A percentile compares a stretch with the other conserved stretches of the same genome.
phyloP scores from a whole-genome alignment of 1,284 basidiomycete genomes.

The Microbotryum silenes-acaulis region DNA sequence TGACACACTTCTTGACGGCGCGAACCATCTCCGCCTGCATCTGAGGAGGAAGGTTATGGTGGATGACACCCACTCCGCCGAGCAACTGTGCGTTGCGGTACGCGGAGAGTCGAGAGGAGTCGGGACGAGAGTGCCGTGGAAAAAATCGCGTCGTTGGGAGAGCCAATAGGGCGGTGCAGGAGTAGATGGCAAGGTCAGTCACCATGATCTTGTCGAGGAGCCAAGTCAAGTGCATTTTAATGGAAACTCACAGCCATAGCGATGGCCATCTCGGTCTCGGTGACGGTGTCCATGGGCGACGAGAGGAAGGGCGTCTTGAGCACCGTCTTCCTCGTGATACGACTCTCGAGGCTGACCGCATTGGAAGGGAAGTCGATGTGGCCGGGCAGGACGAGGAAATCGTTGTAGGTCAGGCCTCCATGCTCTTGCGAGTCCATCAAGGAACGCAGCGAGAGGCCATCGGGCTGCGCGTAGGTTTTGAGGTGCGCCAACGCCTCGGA shows the following conservation, averaged over 20 bases:
- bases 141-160: no score
- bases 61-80: slow-evolving; percentile 96
- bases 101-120: background rate
- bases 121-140: background rate
- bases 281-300: slow-evolving; percentile 99
- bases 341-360: slow-evolving; percentile 73
- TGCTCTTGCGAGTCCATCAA: slow-evolving; percentile 83
- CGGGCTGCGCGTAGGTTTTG: slow-evolving; percentile 60
- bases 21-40: slow-evolving; percentile 94
- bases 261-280: slow-evolving; percentile 95
- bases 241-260: slow-evolving; percentile 65
- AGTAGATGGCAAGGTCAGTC: no score
- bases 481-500: slow-evolving; percentile 60
- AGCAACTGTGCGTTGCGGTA: slow-evolving; percentile 54
- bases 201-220: no score
- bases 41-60: slow-evolving; percentile 86
- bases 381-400: slow-evolving; percentile 57
- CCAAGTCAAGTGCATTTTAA: no score
- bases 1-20: slow-evolving; percentile 74
- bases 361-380: slow-evolving; percentile 88
- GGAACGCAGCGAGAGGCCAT: slow-evolving; percentile 78
- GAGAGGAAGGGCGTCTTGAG: slow-evolving; percentile 96
- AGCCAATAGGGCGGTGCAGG: no score
- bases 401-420: slow-evolving; percentile 89
- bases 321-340: slow-evolving; percentile 71